phyloP scores from a whole-genome alignment of 2,329 filamentous ascomycete genomes.

The Orbilia brochopaga region DNA sequence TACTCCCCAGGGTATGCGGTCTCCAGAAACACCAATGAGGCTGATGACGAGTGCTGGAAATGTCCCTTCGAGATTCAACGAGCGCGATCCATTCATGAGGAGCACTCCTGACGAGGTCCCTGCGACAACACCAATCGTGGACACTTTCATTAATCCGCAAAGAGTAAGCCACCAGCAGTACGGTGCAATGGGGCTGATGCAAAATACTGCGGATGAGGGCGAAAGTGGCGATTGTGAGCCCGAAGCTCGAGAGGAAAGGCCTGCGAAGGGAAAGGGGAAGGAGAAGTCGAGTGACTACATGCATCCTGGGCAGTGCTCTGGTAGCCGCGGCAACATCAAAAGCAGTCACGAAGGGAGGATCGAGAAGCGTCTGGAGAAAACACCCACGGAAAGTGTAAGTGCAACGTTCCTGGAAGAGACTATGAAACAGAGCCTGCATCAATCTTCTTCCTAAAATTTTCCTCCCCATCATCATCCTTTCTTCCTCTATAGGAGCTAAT shows the following conservation, averaged over 20 bases:
- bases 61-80: background rate
- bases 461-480: background rate
- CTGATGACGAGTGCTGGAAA: background rate
- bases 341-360: slow-evolving; percentile 3
- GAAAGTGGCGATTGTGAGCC: background rate
- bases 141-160: background rate
- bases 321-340: background rate
- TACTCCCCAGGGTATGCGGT: slow-evolving; percentile 8
- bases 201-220: background rate
- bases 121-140: background rate
- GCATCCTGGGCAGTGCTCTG: background rate
- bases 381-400: slow-evolving; percentile 7
- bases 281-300: background rate
- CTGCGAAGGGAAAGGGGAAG: background rate
- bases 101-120: background rate
- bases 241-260: background rate
- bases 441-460: background rate
- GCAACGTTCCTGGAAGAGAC: background rate
- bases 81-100: background rate
- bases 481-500: background rate
- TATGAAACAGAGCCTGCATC: background rate
- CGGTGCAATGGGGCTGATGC: background rate
- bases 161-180: background rate
- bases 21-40: slow-evolving; percentile 1
- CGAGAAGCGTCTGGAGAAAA: background rate